Evolutionary conservation across 1,284 basidiomycete genomes (phyloP).

Genomic region (Wolfiporia cocos): DNA sequence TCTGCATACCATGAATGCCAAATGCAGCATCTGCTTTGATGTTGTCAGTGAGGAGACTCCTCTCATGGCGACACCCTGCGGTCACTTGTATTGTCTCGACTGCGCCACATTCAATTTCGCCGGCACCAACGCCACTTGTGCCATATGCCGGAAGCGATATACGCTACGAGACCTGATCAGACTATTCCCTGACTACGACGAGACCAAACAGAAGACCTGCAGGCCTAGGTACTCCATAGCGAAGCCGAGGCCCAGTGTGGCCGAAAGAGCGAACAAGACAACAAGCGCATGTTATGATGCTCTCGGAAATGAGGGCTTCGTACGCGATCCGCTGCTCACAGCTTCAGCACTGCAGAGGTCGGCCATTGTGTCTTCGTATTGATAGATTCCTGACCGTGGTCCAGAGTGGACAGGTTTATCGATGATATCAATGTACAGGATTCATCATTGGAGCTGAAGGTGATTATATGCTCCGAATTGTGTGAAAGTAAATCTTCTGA

Average conservation of each 20-base stretch:
- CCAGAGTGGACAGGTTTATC: too few species aligned
- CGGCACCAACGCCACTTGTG: slow-evolving; percentile 14
- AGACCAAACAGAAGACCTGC: too few species aligned
- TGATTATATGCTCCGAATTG: neutral
- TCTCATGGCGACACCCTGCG: slow-evolving; percentile 21
- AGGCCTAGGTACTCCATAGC: too few species aligned
- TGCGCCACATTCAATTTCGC: slow-evolving; percentile 25
- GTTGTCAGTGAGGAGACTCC: slow-evolving; percentile 7
- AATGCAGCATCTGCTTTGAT: slow-evolving; percentile 24
- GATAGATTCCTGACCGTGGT: too few species aligned
- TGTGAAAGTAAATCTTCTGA: neutral
- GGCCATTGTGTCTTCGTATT: too few species aligned
- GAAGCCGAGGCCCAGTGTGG: too few species aligned
- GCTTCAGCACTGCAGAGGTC: too few species aligned
- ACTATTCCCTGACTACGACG: slow-evolving; percentile 15
- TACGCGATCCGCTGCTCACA: too few species aligned
- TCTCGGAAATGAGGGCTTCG: too few species aligned
- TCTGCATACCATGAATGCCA: slow-evolving; percentile 14
- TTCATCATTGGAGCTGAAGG: neutral
- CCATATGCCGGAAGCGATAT: slow-evolving; percentile 18
- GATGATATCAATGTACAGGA: too few species aligned
- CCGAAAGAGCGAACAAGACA: too few species aligned
- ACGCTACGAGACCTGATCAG: slow-evolving; percentile 16
- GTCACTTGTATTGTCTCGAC: slow-evolving; percentile 25
- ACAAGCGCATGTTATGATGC: too few species aligned